phyloP scores from a whole-genome alignment of 139 green algal genomes.

The Tetradesmus lagerheimii region DNA sequence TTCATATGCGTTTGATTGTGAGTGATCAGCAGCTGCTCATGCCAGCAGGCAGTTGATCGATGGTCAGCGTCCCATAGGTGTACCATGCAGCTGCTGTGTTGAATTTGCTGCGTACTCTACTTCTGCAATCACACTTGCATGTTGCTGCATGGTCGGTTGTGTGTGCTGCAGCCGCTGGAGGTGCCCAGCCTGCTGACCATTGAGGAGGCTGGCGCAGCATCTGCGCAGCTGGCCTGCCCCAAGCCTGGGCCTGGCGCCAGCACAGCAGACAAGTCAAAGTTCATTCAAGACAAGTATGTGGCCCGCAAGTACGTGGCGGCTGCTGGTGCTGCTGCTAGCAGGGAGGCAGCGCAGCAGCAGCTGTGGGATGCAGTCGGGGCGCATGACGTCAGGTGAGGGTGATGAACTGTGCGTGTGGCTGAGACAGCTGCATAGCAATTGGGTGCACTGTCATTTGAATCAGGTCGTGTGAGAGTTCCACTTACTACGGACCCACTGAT shows the following conservation, averaged over 20 bases:
- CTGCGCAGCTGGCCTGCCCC: neutral
- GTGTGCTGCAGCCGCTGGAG: neutral
- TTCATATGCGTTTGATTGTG: too few relatives aligned
- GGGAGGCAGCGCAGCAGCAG: constrained; percentile 32
- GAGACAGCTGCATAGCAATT: too few relatives aligned
- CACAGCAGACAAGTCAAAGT: constrained; percentile 55
- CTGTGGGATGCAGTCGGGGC: constrained; percentile 56
- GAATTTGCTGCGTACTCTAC: too few relatives aligned
- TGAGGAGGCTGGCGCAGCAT: neutral
- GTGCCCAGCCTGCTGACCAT: constrained; percentile 4
- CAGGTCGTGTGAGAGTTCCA: too few relatives aligned
- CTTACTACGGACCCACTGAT: too few relatives aligned
- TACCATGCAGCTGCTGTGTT: too few relatives aligned
- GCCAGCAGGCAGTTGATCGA: too few relatives aligned
- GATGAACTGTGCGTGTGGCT: neutral
- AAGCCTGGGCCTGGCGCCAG: constrained; percentile 48
- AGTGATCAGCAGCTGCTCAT: too few relatives aligned
- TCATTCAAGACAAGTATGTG: constrained; percentile 59
- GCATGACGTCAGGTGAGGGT: constrained; percentile 23
- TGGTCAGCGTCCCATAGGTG: too few relatives aligned
- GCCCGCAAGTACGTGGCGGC: constrained; percentile 42
- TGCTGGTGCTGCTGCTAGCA: neutral
- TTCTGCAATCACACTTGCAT: too few relatives aligned
- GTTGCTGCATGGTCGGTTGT: neutral
- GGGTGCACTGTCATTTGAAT: too few relatives aligned